Conservation (phyloP, 2,329 filamentous ascomycete species). For the Colletotrichum musae region DNA sequence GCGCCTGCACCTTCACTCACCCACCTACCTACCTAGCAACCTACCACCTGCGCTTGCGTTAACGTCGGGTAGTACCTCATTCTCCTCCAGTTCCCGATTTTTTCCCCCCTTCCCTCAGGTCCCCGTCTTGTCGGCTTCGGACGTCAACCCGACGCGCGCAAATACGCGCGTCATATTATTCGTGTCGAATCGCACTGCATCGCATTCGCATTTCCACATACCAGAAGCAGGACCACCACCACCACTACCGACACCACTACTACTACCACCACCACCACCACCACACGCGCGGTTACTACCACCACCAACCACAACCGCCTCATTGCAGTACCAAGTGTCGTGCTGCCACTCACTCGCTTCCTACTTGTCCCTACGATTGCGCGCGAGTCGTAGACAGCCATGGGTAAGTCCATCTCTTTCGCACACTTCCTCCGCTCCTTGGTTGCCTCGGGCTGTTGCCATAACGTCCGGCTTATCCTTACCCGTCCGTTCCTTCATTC, state of each 20-base stretch:
- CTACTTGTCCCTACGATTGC: neutral
- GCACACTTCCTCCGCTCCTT: neutral
- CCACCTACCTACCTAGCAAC: neutral
- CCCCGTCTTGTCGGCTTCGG: slow-evolving; percentile 5
- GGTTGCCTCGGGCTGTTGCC: neutral
- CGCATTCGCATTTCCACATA: slow-evolving; percentile 8
- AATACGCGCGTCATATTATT: slow-evolving; percentile 31
- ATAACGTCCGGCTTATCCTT: slow-evolving; percentile 12
- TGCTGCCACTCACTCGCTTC: neutral
- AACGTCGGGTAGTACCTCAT: neutral
- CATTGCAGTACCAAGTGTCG: neutral
- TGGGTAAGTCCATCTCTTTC: slow-evolving; percentile 24
- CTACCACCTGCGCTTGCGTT: slow-evolving; percentile 3
- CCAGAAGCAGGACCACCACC: slow-evolving; percentile 13
- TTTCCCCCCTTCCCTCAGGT: neutral
- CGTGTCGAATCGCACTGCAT: slow-evolving; percentile 22
- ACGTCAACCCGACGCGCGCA: slow-evolving; percentile 28
- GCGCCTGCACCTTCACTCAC: slow-evolving; percentile 2
- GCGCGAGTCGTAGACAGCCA: slow-evolving; percentile 20
- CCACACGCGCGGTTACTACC: neutral
- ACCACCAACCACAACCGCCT: neutral
- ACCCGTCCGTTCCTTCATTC: slow-evolving; percentile 7
- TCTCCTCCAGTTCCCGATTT: slow-evolving; percentile 8
- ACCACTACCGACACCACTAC: slow-evolving; percentile 1
- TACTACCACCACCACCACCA: slow-evolving; percentile 13